Evolutionary conservation across 495 filamentous ascomycete species (phyloP).

Genomic region (Schizothecium vesticola): DNA sequence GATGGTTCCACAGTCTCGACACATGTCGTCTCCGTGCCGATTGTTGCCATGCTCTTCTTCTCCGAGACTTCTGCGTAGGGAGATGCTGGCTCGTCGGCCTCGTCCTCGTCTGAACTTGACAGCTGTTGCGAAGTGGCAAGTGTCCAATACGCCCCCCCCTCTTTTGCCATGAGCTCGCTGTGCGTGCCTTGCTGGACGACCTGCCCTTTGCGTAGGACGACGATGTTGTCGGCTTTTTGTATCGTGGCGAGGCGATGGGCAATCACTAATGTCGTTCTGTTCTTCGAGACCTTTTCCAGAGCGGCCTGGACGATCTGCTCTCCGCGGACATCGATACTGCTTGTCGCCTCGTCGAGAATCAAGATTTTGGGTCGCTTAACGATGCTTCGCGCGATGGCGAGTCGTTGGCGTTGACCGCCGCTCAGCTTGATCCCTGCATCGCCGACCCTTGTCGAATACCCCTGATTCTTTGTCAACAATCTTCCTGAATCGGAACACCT

Average conservation of each 20-base stretch:
- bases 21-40: constrained; percentile 22
- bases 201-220: constrained; percentile 51
- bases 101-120: constrained; percentile 18
- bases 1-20: constrained; percentile 10
- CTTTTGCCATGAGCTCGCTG: constrained; percentile 53
- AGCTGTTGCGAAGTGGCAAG: constrained; percentile 51
- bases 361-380: constrained; percentile 76
- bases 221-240: constrained; percentile 61
- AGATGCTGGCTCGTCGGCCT: constrained; percentile 2
- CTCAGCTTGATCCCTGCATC: constrained; percentile 55
- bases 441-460: constrained; percentile 60
- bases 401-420: constrained; percentile 59
- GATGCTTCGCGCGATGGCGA: constrained; percentile 65
- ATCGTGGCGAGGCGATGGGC: constrained; percentile 57
- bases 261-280: constrained; percentile 57
- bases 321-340: constrained; percentile 52
- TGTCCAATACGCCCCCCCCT: constrained; percentile 51
- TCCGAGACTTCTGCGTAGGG: constrained; percentile 26
- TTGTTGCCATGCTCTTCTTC: constrained; percentile 38
- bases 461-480: constrained; percentile 24
- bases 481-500: not conserved
- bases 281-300: constrained; percentile 48
- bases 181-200: constrained; percentile 71
- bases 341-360: constrained; percentile 80
- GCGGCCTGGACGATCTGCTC: constrained; percentile 56